Evolutionary conservation across 2,329 filamentous ascomycete genomes (phyloP), one percentile per base, ranked within the genome.

Genomic region (Colletotrichum tropicale): DNA sequence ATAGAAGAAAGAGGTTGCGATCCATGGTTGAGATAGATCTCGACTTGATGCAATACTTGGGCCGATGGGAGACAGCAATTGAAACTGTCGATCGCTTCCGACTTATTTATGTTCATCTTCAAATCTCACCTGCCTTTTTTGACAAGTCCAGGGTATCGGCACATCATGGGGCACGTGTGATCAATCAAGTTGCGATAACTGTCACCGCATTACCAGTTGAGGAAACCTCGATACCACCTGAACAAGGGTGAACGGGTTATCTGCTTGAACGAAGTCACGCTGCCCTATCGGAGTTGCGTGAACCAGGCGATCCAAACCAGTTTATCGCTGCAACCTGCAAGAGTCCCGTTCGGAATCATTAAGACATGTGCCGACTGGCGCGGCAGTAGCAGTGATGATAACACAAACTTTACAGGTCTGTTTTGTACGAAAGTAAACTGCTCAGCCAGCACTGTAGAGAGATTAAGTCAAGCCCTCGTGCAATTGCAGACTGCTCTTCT

Each of bases 1-100:
- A 75, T 30, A 78, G 24, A 13, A 81, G 61, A 5, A 61, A 32
- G 18, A 30, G 18, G 7, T 30, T 61, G 30, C 30, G 66, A 34
- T 56, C 24, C 55, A 58, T 58, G 43, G 6, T 13, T 12, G 8
- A 48, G 6, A 21, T 24, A 8, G 6, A 48, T 52, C n/a, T 13
- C 6, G 12, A 52, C 43, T 52, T 21, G 43, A 21, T 52, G 43
- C n/a, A 4, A 24, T 52, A 21, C 10, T 21, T 21, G 4, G n/a
- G 1, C n/a, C n/a, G n/a, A 13, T 21, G 10, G 4, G 2, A 24
- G 3, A 52, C 43, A 8, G 43, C 43, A 8, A 24, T 21, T 21
- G 12, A 24, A 52, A 2, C 43, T 52, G n/a, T 52, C 43, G 43
- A n/a, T 52, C n/a, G 43, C 43, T 52, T 52, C n/a, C 1, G 6